These are phyloP conservation scores for Megacollybia marginata DNA, from an alignment of 768 basidiomycete species.

Conservation along the genomic window DNA sequence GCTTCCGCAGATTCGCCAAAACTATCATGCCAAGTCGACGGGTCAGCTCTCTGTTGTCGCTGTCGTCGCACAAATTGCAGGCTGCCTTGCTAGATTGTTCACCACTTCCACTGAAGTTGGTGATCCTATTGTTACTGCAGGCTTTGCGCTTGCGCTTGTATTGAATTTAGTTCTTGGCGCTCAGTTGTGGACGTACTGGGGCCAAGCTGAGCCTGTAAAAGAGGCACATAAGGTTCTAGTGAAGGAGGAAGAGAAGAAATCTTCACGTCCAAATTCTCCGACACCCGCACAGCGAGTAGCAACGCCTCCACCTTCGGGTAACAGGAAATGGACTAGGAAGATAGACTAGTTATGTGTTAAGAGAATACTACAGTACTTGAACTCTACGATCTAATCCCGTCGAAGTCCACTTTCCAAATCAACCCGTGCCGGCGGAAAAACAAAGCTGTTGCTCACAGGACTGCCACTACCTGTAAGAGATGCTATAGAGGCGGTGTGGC, in stretches of 20 bases:
- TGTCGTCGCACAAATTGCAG: constrained; percentile 78
- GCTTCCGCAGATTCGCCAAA: constrained; percentile 86
- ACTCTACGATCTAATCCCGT: too few relatives aligned
- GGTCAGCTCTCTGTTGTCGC: constrained; percentile 94
- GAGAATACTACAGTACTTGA: too few relatives aligned
- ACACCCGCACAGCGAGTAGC: constrained; percentile 24
- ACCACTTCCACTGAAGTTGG: constrained; percentile 88
- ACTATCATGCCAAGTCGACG: constrained; percentile 66
- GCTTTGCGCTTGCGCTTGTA: constrained; percentile 54
- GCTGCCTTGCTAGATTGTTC: constrained; percentile 88
- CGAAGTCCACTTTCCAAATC: too few relatives aligned
- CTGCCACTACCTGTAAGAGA: constrained; percentile 2
- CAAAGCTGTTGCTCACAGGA: neutral
- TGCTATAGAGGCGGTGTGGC: constrained; percentile 7
- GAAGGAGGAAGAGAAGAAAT: neutral
- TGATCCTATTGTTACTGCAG: constrained; percentile 73
- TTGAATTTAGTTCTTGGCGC: constrained; percentile 57
- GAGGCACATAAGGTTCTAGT: constrained; percentile 18
- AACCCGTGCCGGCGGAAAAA: neutral
- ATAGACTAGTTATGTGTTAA: constrained; percentile 27
- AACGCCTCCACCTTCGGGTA: constrained; percentile 22
- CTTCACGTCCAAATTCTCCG: neutral
- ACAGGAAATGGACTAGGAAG: constrained; percentile 50
- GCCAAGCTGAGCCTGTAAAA: constrained; percentile 23
- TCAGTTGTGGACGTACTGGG: constrained; percentile 62